Evolutionary conservation across 345 rosid genomes (phyloP).

Genomic region (Pistacia integerrima): DNA sequence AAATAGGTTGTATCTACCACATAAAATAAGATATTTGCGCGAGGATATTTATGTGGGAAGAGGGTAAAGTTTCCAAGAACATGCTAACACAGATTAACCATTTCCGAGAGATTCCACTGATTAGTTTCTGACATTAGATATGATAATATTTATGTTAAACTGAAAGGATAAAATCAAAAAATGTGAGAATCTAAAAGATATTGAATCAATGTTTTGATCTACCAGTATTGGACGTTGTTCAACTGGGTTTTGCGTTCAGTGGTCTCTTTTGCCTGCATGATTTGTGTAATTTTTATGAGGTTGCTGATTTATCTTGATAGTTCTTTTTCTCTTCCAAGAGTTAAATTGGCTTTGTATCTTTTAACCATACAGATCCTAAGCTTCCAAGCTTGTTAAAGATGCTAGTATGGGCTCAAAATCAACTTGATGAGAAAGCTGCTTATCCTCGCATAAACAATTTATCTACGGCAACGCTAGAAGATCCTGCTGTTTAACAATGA

Average conservation of each 20-base stretch:
- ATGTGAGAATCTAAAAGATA: not conserved
- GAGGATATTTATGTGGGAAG: not conserved
- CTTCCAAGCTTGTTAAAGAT: conserved; percentile 91
- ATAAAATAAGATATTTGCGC: not conserved
- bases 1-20: not conserved
- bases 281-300: not conserved
- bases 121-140: not conserved
- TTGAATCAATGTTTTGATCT: not conserved
- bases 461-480: conserved; percentile 72
- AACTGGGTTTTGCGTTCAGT: not conserved
- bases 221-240: not conserved
- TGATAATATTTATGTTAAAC: not conserved
- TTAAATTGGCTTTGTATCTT: conserved; percentile 6
- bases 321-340: not conserved
- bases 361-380: conserved; percentile 71
- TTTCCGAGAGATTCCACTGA: not conserved
- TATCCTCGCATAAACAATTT: conserved; percentile 88
- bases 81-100: not conserved
- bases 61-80: not conserved
- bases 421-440: conserved; percentile 87
- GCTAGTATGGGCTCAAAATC: conserved; percentile 89
- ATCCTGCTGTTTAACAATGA: conserved; percentile 53
- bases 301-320: not conserved
- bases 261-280: not conserved
- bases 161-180: not conserved